Conservation (phyloP, 2,329 filamentous ascomycete genomes). For the Alternaria brassicicola region DNA sequence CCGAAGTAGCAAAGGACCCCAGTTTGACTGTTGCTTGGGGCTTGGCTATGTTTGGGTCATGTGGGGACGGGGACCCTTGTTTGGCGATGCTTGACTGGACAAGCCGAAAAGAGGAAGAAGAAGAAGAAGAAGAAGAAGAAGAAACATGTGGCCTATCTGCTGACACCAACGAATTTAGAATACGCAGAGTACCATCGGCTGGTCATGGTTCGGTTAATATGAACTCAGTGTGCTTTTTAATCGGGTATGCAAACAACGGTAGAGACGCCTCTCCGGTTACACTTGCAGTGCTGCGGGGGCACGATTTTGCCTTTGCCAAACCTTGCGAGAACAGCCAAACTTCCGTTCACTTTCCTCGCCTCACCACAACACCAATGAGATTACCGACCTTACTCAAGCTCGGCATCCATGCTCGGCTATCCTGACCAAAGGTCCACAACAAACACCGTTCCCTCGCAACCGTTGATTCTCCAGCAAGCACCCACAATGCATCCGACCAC, state of each 20-base stretch:
- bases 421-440: neutral
- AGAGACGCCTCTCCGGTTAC: neutral
- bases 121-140: neutral
- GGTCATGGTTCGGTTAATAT: neutral
- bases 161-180: neutral
- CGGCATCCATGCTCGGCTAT: neutral
- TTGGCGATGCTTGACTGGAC: neutral
- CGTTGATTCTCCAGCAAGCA: neutral
- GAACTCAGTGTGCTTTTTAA: neutral
- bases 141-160: neutral
- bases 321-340: neutral
- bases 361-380: neutral
- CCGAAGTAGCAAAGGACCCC: neutral
- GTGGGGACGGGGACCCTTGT: conserved; percentile 1
- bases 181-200: neutral
- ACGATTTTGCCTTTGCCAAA: neutral
- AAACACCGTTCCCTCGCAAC: neutral
- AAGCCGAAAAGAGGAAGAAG: neutral
- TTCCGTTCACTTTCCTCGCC: neutral
- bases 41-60: neutral
- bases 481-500: neutral
- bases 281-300: neutral
- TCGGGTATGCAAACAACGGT: neutral
- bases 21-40: neutral
- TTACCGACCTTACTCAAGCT: neutral